Evolutionary conservation across 2,329 filamentous ascomycete species (phyloP), one percentile per base, ranked within the genome.

Genomic region (Stagonosporopsis vannaccii): DNA sequence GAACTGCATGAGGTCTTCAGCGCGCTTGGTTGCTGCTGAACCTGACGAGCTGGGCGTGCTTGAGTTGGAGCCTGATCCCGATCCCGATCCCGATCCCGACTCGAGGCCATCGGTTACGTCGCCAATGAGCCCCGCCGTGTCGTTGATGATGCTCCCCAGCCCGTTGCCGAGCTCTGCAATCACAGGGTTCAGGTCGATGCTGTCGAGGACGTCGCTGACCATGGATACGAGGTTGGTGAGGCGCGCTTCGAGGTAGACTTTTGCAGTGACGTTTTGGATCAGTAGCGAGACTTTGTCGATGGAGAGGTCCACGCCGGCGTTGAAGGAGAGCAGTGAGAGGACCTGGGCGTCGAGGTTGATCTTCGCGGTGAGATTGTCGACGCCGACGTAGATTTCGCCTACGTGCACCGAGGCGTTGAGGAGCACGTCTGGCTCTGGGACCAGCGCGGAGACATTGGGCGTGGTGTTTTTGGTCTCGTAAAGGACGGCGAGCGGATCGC

Each of bases 341-440:
- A 87, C 84, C 68, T 85, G 81, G 5, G 83, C 84, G 58, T 85
- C 83, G 28, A 86, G 77, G 66, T 85, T 87, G 71, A 86, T 80
- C 67, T 86, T 85, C 11, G 85, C 85, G 1, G 83, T 85, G 51
- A 87, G 78, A 65, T 87, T 86, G 56, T 84, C 77, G 12, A 87
- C 85, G 44, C 82, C 78, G 52, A 88, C 80, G 69, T 80, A 78
- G 73, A 88, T 87, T 66, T 84, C 80, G 59, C 83, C 82, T 7
- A 87, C 83, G 48, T 78, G 79, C 0, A 87, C 81, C 1, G 79
- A 81, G 8, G 85, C 85, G 62, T 87, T 87, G 49, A 87, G 80
- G 60, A 82, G 85, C 17, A 87, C 84, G 62, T 87, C 85, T 2
- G 85, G 85, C 41, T 80, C 77, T 1, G 78, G 73, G 20, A 77